Conservation (phyloP, 169 alveolate genomes). For the Eimeria acervulina region DNA sequence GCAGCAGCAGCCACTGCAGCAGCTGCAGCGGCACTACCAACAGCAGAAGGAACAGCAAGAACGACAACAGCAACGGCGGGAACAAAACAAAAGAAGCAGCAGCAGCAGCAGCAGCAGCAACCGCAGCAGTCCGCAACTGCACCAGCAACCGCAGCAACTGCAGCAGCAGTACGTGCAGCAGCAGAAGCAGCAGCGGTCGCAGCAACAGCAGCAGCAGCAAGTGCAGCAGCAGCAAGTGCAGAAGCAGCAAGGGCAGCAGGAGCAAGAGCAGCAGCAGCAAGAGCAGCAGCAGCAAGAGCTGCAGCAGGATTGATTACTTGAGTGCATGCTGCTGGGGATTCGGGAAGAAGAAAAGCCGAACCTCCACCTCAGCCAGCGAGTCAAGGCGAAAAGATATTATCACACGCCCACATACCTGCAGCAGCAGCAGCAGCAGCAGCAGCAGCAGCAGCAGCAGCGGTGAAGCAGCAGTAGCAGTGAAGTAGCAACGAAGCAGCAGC, state of each 20-base stretch:
- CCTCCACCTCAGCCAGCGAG: not conserved
- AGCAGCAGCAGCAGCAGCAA: too few relatives aligned
- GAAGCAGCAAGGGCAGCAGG: too few relatives aligned
- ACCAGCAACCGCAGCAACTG: not conserved
- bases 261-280: too few relatives aligned
- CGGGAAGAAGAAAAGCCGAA: conserved; percentile 6
- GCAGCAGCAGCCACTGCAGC: not conserved
- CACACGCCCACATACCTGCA: not conserved
- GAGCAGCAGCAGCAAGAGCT: too few relatives aligned
- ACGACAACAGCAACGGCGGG: not conserved
- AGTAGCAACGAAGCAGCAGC: too few relatives aligned
- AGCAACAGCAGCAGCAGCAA: conserved; percentile 19
- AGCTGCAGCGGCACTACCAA: not conserved
- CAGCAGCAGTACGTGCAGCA: not conserved
- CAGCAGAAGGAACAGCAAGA: not conserved
- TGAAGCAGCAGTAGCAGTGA: too few relatives aligned
- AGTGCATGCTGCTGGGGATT: not conserved
- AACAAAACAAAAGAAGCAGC: not conserved
- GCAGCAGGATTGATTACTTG: conserved; percentile 25
- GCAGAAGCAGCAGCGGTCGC: not conserved
- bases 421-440: conserved; percentile 29
- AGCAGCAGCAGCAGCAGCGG: not conserved
- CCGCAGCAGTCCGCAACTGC: not conserved
- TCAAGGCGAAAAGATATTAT: not conserved
- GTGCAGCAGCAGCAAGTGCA: not conserved